phyloP scores from a whole-genome alignment of 495 filamentous ascomycete species.

The Penicillium alfredii region DNA sequence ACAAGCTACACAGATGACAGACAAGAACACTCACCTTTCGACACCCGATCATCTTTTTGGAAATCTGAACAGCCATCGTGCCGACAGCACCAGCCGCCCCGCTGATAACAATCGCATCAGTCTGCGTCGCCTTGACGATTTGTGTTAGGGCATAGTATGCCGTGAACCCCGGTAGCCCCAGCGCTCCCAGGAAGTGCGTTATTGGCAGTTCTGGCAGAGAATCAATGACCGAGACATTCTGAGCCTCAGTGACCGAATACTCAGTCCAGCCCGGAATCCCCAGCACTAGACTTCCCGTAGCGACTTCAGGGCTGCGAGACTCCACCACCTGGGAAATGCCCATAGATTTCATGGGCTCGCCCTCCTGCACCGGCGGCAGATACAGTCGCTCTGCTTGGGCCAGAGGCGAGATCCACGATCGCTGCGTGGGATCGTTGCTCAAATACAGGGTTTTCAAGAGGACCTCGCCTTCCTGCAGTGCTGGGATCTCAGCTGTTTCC shows the following conservation, averaged over 20 bases:
- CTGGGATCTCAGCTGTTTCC: not conserved
- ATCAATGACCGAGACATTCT: slow-evolving; percentile 22
- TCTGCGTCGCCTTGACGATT: slow-evolving; percentile 26
- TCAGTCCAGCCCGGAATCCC: slow-evolving; percentile 45
- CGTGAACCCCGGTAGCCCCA: slow-evolving; percentile 46
- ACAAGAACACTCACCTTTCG: slow-evolving; percentile 33
- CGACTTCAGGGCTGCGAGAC: slow-evolving; percentile 22
- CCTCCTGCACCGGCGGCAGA: slow-evolving; percentile 50
- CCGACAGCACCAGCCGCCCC: slow-evolving; percentile 46
- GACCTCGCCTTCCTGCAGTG: slow-evolving; percentile 30
- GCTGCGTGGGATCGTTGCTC: slow-evolving; percentile 65
- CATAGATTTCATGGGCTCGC: slow-evolving; percentile 52
- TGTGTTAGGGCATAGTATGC: slow-evolving; percentile 48
- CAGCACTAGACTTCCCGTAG: slow-evolving; percentile 36
- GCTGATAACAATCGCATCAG: slow-evolving; percentile 43
- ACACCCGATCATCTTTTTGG: slow-evolving; percentile 49
- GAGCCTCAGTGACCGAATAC: slow-evolving; percentile 38
- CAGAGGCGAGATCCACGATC: slow-evolving; percentile 54
- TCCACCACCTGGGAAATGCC: slow-evolving; percentile 43
- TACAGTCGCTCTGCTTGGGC: slow-evolving; percentile 46
- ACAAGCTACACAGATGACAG: not conserved
- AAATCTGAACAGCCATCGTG: slow-evolving; percentile 45
- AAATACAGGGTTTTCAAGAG: slow-evolving; percentile 56
- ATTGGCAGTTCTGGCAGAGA: slow-evolving; percentile 28
- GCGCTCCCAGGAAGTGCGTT: slow-evolving; percentile 45